A percentile compares a stretch with the other conserved stretches of the same genome.
Conservation (phyloP, 345 rosid genomes). For the Schrenkiella parvula region DNA sequence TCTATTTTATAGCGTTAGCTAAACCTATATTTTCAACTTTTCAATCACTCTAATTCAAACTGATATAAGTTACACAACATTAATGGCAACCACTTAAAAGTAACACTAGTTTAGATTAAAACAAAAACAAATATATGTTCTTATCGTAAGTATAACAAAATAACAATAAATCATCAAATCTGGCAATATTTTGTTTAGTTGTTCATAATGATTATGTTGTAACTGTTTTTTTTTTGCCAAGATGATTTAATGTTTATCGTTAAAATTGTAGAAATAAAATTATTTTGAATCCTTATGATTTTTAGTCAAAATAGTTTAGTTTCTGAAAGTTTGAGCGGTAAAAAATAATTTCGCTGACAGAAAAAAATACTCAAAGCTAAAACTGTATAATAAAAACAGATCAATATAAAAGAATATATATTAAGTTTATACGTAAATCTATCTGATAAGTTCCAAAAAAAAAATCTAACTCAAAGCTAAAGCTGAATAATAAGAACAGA, state of each 20-base stretch:
- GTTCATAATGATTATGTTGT: neutral
- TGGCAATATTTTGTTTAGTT: neutral
- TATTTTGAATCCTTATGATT: neutral
- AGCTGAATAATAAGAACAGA: neutral
- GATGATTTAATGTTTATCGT: neutral
- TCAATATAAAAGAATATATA: neutral
- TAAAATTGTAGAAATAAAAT: neutral
- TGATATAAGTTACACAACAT: neutral
- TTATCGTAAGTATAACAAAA: neutral
- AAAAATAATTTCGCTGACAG: neutral
- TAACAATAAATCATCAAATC: neutral
- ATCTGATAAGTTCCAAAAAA: neutral
- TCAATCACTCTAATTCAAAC: neutral
- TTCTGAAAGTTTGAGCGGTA: neutral
- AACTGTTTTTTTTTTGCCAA: no score
- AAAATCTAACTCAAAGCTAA: neutral
- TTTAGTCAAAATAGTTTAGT: neutral
- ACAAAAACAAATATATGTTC: neutral
- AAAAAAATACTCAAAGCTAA: neutral
- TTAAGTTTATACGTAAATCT: neutral
- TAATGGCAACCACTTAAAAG: neutral
- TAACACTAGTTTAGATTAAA: neutral
- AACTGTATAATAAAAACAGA: neutral
- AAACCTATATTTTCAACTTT: neutral
- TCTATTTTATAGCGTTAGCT: neutral